Evolutionary conservation across 352 stramenopile genomes (phyloP), one percentile per base, ranked within the genome.

Genomic region (Globisporangium rhizosaccharum): DNA sequence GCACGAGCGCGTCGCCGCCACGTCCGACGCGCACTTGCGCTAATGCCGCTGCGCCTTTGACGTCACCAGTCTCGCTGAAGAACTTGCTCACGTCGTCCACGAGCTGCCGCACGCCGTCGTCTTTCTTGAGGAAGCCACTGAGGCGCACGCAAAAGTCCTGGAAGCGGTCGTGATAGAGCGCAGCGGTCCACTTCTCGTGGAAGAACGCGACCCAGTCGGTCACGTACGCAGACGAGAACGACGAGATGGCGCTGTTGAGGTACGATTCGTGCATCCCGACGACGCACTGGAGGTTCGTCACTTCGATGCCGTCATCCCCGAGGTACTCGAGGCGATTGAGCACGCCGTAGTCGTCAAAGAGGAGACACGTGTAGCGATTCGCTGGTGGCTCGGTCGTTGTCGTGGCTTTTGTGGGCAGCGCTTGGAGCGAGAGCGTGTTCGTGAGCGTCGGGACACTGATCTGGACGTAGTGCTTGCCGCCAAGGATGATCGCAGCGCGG

Each of bases 141-240:
- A 95, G 70, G 12, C 71, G 68, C 33, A 77, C 56, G 37, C 80
- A 82, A 60, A 95, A 90, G 14, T 87, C 79, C 25, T 72, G 73
- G 55, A 92, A 92, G 1, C 82, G 79, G 62, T 96, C 87, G 61
- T 94, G 82, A 48, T 77, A 90, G 14, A 96, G 51, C 7, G 80
- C 81, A 3, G 60, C 73, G 28, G 78, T 66, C 88, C 88, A 96
- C 50, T 88, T 82, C 48, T 85, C 65, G 8, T 75, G 72, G 57
- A 96, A 94, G 58, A 95, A 96, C 2, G 67, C 71, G 36, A 96
- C 70, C 85, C 85, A 96, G 67, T 96, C 88, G 54, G 56, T 57
- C 53, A 96, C 72, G 53, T 85, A 77, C 37, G 76, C 72, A 18
- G 76, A 82, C 10, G 79, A 53, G 63, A 93, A 94, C 11, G 76